These are phyloP conservation scores for Daedaleopsis sinensis DNA, from an alignment of 768 basidiomycete genomes.

Conservation along the genomic window DNA sequence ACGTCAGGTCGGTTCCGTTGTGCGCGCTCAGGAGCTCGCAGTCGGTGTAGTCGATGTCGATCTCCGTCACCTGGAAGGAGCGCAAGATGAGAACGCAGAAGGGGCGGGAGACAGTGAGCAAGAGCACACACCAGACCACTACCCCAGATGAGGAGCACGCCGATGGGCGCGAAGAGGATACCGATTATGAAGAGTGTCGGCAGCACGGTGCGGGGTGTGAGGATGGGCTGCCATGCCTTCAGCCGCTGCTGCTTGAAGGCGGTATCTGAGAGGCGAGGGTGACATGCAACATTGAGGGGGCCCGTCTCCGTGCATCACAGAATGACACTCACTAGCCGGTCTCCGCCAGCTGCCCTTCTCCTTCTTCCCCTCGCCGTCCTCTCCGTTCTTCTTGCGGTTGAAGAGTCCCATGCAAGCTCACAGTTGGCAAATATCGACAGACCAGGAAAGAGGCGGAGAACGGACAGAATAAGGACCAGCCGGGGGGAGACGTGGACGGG, in stretches of 20 bases:
- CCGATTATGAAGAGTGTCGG: slow-evolving; percentile 96
- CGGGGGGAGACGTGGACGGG: background rate
- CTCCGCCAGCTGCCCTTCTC: slow-evolving; percentile 85
- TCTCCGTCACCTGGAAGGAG: slow-evolving; percentile 75
- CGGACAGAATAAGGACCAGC: background rate
- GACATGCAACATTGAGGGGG: background rate
- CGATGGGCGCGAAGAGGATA: slow-evolving; percentile 94
- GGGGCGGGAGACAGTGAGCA: background rate
- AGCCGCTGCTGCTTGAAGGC: slow-evolving; percentile 99
- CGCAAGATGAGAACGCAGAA: background rate
- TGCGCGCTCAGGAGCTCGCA: slow-evolving; percentile 68
- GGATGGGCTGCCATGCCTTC: slow-evolving; percentile 99
- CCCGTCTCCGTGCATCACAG: slow-evolving; percentile 8
- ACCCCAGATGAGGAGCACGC: slow-evolving; percentile 94
- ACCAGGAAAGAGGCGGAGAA: background rate
- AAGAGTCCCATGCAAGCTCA: slow-evolving; percentile 33
- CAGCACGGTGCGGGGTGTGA: slow-evolving; percentile 96
- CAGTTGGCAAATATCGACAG: background rate
- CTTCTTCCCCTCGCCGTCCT: slow-evolving; percentile 53
- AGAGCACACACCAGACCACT: slow-evolving; percentile 53
- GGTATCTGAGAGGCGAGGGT: slow-evolving; percentile 64
- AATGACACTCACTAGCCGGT: slow-evolving; percentile 71
- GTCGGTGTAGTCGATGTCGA: slow-evolving; percentile 93
- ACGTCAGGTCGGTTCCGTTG: slow-evolving; percentile 35
- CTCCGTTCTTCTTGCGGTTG: slow-evolving; percentile 32